phyloP scores from a whole-genome alignment of 495 filamentous ascomycete genomes.

The Neurospora intermedia region DNA sequence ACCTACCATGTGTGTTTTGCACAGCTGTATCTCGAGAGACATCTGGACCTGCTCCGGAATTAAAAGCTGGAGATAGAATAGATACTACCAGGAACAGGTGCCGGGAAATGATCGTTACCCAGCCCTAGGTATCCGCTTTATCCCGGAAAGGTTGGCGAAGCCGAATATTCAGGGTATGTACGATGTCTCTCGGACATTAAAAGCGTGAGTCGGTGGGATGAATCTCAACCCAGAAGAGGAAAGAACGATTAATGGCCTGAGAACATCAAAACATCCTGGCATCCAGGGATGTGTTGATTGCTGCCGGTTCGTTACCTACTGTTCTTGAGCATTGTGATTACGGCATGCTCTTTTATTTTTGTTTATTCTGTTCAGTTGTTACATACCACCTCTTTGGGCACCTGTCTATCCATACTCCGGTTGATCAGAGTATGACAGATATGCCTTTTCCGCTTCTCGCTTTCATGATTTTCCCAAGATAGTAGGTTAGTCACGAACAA shows the following conservation, averaged over 20 bases:
- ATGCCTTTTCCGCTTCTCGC: not conserved
- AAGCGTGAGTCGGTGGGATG: not conserved
- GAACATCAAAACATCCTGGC: not conserved
- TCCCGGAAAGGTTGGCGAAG: not conserved
- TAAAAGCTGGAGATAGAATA: not conserved
- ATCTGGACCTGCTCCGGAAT: not conserved
- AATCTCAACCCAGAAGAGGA: not conserved
- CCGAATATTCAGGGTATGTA: not conserved
- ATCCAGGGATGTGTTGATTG: not conserved
- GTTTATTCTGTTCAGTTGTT: not conserved
- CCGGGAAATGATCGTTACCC: not conserved
- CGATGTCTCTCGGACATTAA: not conserved
- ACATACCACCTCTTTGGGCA: not conserved
- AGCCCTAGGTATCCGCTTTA: not conserved
- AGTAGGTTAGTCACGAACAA: not conserved
- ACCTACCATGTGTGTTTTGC: not conserved
- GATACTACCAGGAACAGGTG: not conserved
- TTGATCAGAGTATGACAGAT: not conserved
- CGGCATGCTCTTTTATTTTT: not conserved
- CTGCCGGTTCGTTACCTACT: not conserved
- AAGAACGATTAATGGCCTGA: not conserved
- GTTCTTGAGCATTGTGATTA: not conserved
- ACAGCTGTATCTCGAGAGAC: not conserved
- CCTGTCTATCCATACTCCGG: not conserved
- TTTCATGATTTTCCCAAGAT: too few relatives aligned